Base-by-base conservation (phyloP, 2,329 filamentous ascomycete genomes). In the Neofusicoccum cordaticola region DNA sequence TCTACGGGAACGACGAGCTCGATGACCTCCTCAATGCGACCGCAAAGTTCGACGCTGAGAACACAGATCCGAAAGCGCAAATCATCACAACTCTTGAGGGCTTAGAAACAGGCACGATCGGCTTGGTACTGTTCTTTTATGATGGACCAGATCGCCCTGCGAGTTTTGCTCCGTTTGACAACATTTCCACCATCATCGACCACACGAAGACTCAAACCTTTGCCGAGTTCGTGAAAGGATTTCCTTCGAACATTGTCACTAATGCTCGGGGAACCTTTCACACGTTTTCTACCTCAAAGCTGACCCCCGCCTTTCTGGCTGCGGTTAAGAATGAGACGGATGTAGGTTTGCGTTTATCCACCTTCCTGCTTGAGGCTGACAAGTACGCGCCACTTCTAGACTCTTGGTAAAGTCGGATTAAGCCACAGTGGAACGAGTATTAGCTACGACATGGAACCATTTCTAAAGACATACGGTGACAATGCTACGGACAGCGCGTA, bases 231-330 rank as follows among this genome's bases (percentile, higher is more conserved):
- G 42, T 60, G 4, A 8, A 34, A 13, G 27, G 27, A 1, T 60
- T 60, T 9, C 56, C 41, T 5, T 47, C 56, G 3, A 45, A 60
- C 31, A 7, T 60, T 6, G 11, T 60, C 9, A 60, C 15, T 4
- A 60, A 60, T 22, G 56, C 42, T 8, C 56, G 56, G 9, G 56
- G 56, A 2, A 60, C 56, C 1, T 60, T 60, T 7, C 56, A 60
- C 22, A 45, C 56, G 2, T 9, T 60, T 34, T 60, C 56, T 4
- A 60, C 56, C 8, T 47, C 41, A 2, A 47, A 35, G 27, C 31
- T 60, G 27, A 60, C 56, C 3, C 42, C 56, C 15, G 13, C 22
- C 1, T 60, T 60, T 8, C 2, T 60, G n/a, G 31, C 31, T 9
- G 56, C 56, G 2, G 42, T 60, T 12, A 47, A 17, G n/a, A 47